A percentile compares a stretch with the other conserved stretches of the same genome.
Evolutionary conservation across 495 filamentous ascomycete species (phyloP).

Genomic region (Aspergillus wentii): DNA sequence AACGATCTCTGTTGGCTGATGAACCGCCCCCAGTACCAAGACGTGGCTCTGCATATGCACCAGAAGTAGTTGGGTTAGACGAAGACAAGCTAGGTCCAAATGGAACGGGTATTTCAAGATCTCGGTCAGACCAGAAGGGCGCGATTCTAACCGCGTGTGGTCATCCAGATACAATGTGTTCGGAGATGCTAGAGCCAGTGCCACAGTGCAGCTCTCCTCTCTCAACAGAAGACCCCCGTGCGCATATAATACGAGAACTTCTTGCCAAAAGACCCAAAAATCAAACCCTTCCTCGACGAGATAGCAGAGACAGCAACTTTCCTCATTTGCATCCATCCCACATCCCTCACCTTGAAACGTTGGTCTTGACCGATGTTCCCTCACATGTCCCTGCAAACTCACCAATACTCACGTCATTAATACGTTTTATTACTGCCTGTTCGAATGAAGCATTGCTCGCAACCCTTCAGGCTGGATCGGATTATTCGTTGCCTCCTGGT

Average conservation of each 20-base stretch:
- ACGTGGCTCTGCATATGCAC: constrained; percentile 42
- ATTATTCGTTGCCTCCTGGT: constrained; percentile 47
- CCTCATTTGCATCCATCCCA: constrained; percentile 53
- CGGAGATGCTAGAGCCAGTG: constrained; percentile 6
- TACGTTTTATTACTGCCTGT: constrained; percentile 54
- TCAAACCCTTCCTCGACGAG: constrained; percentile 19
- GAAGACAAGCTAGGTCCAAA: too few species aligned
- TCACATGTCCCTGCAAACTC: constrained; percentile 41
- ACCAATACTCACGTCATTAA: constrained; percentile 42
- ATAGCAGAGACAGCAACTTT: constrained; percentile 26
- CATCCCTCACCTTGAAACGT: constrained; percentile 49
- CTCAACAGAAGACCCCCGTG: constrained; percentile 18
- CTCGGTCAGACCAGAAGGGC: too few species aligned
- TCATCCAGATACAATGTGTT: too few species aligned
- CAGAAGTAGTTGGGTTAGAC: constrained; percentile 29
- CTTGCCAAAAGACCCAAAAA: constrained; percentile 32
- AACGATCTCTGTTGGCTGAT: too few species aligned
- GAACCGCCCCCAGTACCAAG: constrained; percentile 21
- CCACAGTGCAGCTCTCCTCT: constrained; percentile 21
- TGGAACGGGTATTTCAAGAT: too few species aligned
- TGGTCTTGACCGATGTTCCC: constrained; percentile 58
- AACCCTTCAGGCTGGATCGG: constrained; percentile 45
- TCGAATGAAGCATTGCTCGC: constrained; percentile 55
- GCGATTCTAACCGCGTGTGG: too few species aligned
- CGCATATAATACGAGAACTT: constrained; percentile 27